A percentile compares a stretch with the other conserved stretches of the same genome.
These are phyloP conservation scores for Citrullus colocynthis DNA, from an alignment of 306 rosid species.

Conservation along the genomic window DNA sequence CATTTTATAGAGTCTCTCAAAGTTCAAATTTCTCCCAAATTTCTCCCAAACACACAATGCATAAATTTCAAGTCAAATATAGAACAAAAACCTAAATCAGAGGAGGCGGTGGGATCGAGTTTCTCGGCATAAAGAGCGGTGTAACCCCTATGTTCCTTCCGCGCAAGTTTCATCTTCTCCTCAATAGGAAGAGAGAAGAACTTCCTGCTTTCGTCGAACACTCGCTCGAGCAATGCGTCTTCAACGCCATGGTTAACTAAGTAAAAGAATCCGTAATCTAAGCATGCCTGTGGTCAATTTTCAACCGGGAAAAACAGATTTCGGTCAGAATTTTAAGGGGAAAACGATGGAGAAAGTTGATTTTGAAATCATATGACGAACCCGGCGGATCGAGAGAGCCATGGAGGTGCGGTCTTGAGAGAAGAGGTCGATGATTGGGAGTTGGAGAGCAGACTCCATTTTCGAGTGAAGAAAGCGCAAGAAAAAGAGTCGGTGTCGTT, in stretches of 20 bases:
- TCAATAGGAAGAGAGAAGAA: conserved; percentile 53
- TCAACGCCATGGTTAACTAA: conserved; percentile 72
- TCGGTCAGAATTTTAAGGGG: not conserved
- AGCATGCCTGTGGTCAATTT: conserved; percentile 41
- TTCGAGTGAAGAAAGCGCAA: not conserved
- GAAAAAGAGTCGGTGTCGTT: not conserved
- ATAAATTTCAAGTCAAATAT: not conserved
- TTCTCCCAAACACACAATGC: not conserved
- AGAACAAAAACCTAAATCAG: conserved; percentile 33
- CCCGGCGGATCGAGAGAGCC: conserved; percentile 55
- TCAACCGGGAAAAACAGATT: not conserved
- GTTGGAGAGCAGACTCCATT: conserved; percentile 25
- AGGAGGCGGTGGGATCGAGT: conserved; percentile 34
- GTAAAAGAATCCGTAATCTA: conserved; percentile 71
- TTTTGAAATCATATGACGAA: not conserved
- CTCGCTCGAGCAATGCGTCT: conserved; percentile 20
- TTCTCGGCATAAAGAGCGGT: conserved; percentile 54
- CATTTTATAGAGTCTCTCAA: not conserved
- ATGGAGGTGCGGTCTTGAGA: conserved; percentile 41
- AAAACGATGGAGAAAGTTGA: not conserved
- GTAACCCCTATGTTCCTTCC: conserved; percentile 62
- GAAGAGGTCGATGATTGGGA: conserved; percentile 58
- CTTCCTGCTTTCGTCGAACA: conserved; percentile 34
- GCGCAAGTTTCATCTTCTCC: conserved; percentile 37
- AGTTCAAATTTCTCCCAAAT: not conserved